phyloP scores from a whole-genome alignment of 768 basidiomycete species.

The Cystobasidium onofrii region DNA sequence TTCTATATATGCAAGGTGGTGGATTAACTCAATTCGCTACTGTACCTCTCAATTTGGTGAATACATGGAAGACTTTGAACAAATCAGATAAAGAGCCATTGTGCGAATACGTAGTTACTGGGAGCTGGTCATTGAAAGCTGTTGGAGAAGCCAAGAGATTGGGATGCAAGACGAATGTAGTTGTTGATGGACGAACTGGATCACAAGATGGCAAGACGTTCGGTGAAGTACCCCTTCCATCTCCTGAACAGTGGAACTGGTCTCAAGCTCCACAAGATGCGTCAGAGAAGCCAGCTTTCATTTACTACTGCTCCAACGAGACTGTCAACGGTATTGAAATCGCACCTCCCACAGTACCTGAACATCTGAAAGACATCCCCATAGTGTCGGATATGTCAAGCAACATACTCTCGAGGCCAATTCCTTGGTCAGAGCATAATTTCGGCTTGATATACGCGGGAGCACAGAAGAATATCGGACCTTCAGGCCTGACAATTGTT shows the following conservation, averaged over 20 bases:
- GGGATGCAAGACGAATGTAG: conserved; percentile 58
- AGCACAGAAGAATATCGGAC: conserved; percentile 95
- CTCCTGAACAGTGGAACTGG: conserved; percentile 56
- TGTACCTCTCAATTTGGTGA: conserved; percentile 81
- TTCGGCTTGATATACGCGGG: conserved; percentile 94
- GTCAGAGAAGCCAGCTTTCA: conserved; percentile 62
- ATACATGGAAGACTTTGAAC: conserved; percentile 68
- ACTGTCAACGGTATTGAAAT: conserved; percentile 86
- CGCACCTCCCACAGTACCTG: conserved; percentile 21
- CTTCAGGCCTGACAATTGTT: conserved; percentile 81
- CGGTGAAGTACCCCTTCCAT: conserved; percentile 62
- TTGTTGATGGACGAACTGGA: conserved; percentile 58
- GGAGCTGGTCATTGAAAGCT: conserved; percentile 84
- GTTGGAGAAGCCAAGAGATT: conserved; percentile 71
- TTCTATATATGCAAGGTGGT: conserved; percentile 92
- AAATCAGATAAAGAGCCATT: conserved; percentile 50
- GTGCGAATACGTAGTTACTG: conserved; percentile 67
- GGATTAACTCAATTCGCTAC: conserved; percentile 87
- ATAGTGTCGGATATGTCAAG: conserved; percentile 93
- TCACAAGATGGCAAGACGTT: conserved; percentile 55
- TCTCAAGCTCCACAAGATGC: conserved; percentile 3
- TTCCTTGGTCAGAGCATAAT: conserved; percentile 57
- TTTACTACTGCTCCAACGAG: conserved; percentile 99
- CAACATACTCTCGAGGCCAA: conserved; percentile 91
- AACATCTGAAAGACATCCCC: conserved; percentile 50